Evolutionary conservation across 23 red algal genomes (phyloP), one percentile per base, ranked within the genome.

Genomic region (Agarophyton chilense): DNA sequence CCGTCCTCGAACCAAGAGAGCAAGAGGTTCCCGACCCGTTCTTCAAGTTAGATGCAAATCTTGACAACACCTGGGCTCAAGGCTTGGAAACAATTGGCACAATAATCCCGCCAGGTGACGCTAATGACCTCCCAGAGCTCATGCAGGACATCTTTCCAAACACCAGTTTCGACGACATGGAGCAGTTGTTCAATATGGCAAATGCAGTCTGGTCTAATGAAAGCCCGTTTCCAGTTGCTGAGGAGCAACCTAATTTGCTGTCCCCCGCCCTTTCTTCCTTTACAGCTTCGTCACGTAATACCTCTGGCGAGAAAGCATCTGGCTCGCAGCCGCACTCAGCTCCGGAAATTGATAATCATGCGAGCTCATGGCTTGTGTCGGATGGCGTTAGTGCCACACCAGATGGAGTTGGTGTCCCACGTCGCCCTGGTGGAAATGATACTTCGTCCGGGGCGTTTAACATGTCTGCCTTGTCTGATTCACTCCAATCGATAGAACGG

Each of bases 81-180:
- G 79, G 78, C 18, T 83, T 83, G 79, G 79, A 83, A 41, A 83
- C 55, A 58, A 63, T 83, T 22, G 79, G 79, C 49, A 83, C 79
- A 2, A 65, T 83, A 35, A 83, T 83, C 17, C 56, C 55, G 56
- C 79, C 79, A 40, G 55, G 43, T 63, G 53, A 83, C 29, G 79
- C 55, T 1, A 61, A 61, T 1, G 79, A 24, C 13, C 32, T 83
- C 29, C 79, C 79, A 32, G 79, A 83, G 10, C 51, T 83, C 61
- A 65, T 83, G 79, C 79, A 83, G 29, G 79, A 83, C 44, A 38
- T 83, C 14, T 61, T 65, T 32, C 68, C 68, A 28, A 74, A 74
- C 43, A 74, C 68, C 38, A 74, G 41, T 18, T 46, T 74, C 6
- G 68, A 74, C 19, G 68, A 74, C 21, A 74, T 74, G 68, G 68